Evolutionary conservation across 2,329 filamentous ascomycete genomes (phyloP).

Genomic region (Pseudocercospora ulei): DNA sequence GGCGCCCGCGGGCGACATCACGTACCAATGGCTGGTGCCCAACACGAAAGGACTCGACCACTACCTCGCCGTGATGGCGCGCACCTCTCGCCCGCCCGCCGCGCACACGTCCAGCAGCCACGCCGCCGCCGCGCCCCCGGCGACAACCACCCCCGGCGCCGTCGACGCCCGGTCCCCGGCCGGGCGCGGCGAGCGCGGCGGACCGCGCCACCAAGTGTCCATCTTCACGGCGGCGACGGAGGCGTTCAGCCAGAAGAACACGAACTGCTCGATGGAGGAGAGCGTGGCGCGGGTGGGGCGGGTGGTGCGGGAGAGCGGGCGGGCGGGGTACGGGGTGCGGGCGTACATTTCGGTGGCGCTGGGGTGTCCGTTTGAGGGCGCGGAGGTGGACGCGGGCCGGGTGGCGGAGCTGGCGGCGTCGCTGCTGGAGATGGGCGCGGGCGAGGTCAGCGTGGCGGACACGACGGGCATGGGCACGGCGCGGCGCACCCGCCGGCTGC

Average conservation of each 20-base stretch:
- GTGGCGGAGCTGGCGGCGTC: conserved; percentile 54
- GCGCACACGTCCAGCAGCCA: conserved; percentile 38
- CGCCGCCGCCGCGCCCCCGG: conserved; percentile 38
- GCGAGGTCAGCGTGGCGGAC: conserved; percentile 82
- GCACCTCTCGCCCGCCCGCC: conserved; percentile 33
- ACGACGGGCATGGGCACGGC: conserved; percentile 85
- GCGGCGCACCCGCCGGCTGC: conserved; percentile 55
- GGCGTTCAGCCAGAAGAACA: conserved; percentile 67
- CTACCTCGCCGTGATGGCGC: conserved; percentile 47
- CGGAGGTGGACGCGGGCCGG: conserved; percentile 49
- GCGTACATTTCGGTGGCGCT: conserved; percentile 74
- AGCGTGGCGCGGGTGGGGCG: conserved; percentile 61
- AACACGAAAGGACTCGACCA: conserved; percentile 63
- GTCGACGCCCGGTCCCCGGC: conserved; percentile 49
- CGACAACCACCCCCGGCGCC: conserved; percentile 32
- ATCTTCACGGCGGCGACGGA: conserved; percentile 78
- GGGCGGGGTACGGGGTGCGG: conserved; percentile 56
- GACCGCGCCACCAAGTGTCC: conserved; percentile 53
- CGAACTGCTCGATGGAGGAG: conserved; percentile 68
- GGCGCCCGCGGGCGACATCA: conserved; percentile 50
- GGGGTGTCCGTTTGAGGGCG: conserved; percentile 66
- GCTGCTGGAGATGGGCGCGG: conserved; percentile 74
- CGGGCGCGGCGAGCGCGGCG: conserved; percentile 44
- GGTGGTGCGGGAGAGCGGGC: conserved; percentile 60
- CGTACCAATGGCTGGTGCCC: conserved; percentile 72